Conservation (phyloP, 345 rosid genomes). For the Salix brachista region DNA sequence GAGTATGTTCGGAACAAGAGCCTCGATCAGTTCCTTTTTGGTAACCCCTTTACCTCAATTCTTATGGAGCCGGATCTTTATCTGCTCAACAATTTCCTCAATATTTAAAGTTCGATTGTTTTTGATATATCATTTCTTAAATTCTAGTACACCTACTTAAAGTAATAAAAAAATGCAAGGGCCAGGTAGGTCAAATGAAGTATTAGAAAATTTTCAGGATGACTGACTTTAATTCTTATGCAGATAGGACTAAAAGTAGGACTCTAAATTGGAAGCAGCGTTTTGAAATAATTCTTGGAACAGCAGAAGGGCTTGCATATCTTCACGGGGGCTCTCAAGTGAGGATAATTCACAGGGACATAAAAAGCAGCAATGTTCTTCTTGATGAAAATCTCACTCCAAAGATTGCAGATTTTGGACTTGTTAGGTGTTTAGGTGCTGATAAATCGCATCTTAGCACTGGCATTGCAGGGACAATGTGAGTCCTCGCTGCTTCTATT, state of each 20-base stretch:
- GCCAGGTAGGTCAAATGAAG: no score
- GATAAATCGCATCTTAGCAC: conserved; percentile 51
- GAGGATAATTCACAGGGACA: conserved; percentile 50
- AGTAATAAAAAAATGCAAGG: no score
- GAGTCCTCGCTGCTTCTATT: conserved; percentile 8
- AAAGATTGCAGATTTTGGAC: conserved; percentile 57
- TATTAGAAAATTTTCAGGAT: no score
- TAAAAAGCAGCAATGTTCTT: conserved; percentile 53
- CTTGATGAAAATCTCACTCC: conserved; percentile 42
- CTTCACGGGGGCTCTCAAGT: conserved; percentile 45
- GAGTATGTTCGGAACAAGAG: conserved; percentile 49
- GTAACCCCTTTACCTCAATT: conserved; percentile 22
- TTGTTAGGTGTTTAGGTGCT: conserved; percentile 40
- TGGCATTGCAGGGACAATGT: conserved; percentile 57
- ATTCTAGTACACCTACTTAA: no score
- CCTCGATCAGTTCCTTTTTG: conserved; percentile 52
- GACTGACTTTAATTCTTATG: neutral
- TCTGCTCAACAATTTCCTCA: no score
- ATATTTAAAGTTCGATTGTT: no score
- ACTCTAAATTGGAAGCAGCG: conserved; percentile 41
- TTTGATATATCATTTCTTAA: no score
- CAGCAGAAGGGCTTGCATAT: conserved; percentile 51
- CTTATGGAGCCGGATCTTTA: no score
- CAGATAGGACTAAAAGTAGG: conserved; percentile 28
- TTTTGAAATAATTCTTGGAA: conserved; percentile 37